Evolutionary conservation across 2,329 filamentous ascomycete genomes (phyloP), one percentile per base, ranked within the genome.

Genomic region (Scedosporium minutisporum): DNA sequence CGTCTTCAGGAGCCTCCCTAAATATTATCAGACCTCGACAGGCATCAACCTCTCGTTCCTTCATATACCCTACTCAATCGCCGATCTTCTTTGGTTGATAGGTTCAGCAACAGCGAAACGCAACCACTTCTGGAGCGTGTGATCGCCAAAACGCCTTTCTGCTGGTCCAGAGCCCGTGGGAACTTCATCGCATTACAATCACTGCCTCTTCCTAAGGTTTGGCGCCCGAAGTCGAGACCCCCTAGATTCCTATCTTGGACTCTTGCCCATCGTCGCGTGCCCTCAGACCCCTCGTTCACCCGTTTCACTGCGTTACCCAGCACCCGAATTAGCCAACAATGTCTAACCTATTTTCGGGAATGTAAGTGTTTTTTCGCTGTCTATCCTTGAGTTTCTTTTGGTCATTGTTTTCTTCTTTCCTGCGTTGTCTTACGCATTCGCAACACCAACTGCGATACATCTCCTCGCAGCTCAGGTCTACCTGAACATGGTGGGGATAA

Each of bases 311-410:
- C 44, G n/a, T 21, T 33, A 64, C 60, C 64, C 60, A 64, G 42
- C 67, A 66, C 67, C 67, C 66, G 64, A 66, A 66, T 67, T 65
- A 66, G 62, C 63, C 67, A 68, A 76, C 69, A 71, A 85, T 84
- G 82, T 84, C 82, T 68, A 84, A 83, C 75, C 75, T 85, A 69
- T 84, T 85, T 72, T 84, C 82, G 69, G 82, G 82, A 74, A 84
- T 85, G 82, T 85, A 77, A 82, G 82, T 82, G 65, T 63, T 65
- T 61, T 57, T 25, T 59, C 53, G 57, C 51, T 62, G 62, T 38
- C 63, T 62, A 51, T 33, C n/a, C 33, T 12, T 38, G 2, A 14
- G 6, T 9, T 29, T 21, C 7, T 25, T 10, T 55, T 48, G n/a
- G 7, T 10, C 44, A 3, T n/a, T 48, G 16, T 21, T 21, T 48